phyloP scores from a whole-genome alignment of 768 basidiomycete species.

The Omphalotus guepiniiformis region DNA sequence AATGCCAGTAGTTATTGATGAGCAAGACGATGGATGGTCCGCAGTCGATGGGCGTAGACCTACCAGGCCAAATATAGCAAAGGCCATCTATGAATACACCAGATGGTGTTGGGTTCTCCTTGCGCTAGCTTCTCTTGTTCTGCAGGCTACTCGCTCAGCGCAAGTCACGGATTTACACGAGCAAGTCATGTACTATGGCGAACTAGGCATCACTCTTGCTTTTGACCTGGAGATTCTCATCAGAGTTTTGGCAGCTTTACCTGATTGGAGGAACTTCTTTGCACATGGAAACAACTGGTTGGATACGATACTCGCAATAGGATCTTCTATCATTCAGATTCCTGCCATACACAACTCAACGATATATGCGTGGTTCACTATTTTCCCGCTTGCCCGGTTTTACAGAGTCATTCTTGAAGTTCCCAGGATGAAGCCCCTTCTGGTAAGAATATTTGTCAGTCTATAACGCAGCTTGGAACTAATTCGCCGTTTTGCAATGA shows the following conservation, averaged over 20 bases:
- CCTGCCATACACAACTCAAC: constrained; percentile 62
- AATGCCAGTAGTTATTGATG: constrained; percentile 40
- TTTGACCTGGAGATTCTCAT: constrained; percentile 89
- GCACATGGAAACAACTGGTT: constrained; percentile 55
- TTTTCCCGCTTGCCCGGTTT: constrained; percentile 82
- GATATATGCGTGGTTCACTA: constrained; percentile 85
- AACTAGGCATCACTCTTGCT: constrained; percentile 72
- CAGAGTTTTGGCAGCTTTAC: constrained; percentile 65
- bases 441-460: constrained; percentile 56
- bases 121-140: constrained; percentile 62
- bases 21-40: constrained; percentile 63
- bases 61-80: constrained; percentile 42
- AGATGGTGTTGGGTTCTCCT: constrained; percentile 74
- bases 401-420: constrained; percentile 89
- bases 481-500: constrained; percentile 7
- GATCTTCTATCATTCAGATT: constrained; percentile 77
- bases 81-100: constrained; percentile 53
- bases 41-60: constrained; percentile 40
- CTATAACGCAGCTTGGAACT: too few relatives aligned
- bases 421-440: constrained; percentile 83
- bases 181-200: constrained; percentile 54
- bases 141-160: constrained; percentile 67
- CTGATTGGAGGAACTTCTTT: constrained; percentile 83
- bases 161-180: constrained; percentile 43
- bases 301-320: constrained; percentile 73